Evolutionary conservation across 2,329 filamentous ascomycete genomes (phyloP).

Genomic region (Fusarium odoratissimum): DNA sequence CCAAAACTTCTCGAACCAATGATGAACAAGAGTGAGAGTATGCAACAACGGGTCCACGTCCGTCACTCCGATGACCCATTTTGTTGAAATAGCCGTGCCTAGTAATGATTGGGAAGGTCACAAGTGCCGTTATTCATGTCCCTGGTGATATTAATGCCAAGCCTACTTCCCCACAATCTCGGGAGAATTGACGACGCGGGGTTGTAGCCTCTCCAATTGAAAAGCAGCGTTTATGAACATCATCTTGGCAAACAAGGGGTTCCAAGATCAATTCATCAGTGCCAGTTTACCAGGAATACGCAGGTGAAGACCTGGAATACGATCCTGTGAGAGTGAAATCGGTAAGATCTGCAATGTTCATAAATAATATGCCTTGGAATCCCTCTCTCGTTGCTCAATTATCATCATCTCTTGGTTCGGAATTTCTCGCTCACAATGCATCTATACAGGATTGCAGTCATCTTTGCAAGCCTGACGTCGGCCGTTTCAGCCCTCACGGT

Average conservation of each 20-base stretch:
- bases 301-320: background rate
- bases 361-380: background rate
- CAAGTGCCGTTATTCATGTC: background rate
- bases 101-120: slow-evolving; percentile 1
- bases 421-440: background rate
- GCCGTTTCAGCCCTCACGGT: slow-evolving; percentile 4
- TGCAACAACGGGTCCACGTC: rapidly evolving
- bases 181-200: background rate
- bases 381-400: rapidly evolving
- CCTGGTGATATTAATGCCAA: background rate
- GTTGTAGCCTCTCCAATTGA: background rate
- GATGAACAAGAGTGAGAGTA: too few species aligned
- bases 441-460: background rate
- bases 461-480: background rate
- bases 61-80: rapidly evolving
- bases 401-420: too few species aligned
- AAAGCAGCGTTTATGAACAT: background rate
- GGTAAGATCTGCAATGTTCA: too few species aligned
- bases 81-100: background rate
- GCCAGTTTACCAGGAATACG: background rate
- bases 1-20: background rate
- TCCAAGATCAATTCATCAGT: background rate
- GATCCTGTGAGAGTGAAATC: background rate
- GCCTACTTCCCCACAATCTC: background rate
- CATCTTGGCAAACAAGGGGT: background rate